Evolutionary conservation across 2,329 filamentous ascomycete genomes (phyloP).

Genomic region (Pseudocercospora crystallina): DNA sequence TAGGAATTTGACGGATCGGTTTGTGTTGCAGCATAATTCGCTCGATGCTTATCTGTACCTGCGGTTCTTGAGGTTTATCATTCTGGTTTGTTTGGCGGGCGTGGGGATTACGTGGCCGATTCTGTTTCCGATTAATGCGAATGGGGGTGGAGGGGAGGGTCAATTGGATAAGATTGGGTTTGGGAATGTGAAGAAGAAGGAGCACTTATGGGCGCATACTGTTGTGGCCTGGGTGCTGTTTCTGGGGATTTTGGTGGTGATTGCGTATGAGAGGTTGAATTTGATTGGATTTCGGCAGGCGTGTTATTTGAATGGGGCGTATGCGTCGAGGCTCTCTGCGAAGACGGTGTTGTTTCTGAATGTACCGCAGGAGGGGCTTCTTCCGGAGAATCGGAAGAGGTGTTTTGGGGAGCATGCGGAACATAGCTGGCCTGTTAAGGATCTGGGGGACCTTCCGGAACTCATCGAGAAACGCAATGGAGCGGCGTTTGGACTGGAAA

Average conservation of each 20-base stretch:
- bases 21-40: conserved; percentile 49
- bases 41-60: conserved; percentile 52
- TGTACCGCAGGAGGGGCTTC: conserved; percentile 39
- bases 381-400: conserved; percentile 30
- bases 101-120: conserved; percentile 47
- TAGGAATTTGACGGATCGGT: conserved; percentile 43
- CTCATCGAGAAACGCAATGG: conserved; percentile 47
- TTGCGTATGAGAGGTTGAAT: conserved; percentile 48
- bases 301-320: conserved; percentile 45
- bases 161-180: conserved; percentile 36
- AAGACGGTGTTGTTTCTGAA: conserved; percentile 51
- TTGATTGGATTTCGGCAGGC: conserved; percentile 51
- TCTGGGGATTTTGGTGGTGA: conserved; percentile 40
- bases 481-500: conserved; percentile 45
- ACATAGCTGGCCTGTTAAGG: conserved; percentile 46
- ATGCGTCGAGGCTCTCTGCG: conserved; percentile 47
- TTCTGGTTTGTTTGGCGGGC: conserved; percentile 44
- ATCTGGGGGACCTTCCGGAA: conserved; percentile 46
- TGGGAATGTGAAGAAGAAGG: conserved; percentile 43
- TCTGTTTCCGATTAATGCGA: conserved; percentile 49
- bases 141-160: conserved; percentile 33
- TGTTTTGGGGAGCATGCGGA: conserved; percentile 41
- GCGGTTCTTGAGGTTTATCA: conserved; percentile 47
- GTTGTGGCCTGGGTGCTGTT: conserved; percentile 46
- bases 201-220: conserved; percentile 47